Base-by-base conservation (phyloP, 768 basidiomycete genomes). In the Mycena epipterygia region DNA sequence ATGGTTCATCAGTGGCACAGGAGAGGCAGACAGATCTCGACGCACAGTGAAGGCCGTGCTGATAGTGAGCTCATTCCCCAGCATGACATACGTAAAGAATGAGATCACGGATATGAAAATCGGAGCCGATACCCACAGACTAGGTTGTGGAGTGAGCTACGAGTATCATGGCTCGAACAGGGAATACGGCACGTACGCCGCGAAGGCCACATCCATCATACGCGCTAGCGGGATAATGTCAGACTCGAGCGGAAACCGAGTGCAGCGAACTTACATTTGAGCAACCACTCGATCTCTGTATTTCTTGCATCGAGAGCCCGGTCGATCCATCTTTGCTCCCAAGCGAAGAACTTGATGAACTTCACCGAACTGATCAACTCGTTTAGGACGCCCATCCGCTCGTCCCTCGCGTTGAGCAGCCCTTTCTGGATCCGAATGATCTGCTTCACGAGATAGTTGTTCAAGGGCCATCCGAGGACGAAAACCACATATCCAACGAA, bases 31-130 rank as follows among this genome's bases (percentile, higher is more conserved):
- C 19, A 27, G 23, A 5, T 37, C 2, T 4, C 17, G 6, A 82
- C 89, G 39, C 56, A 91, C 92, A 41, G 96, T 97, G 77, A 97
- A 97, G 0, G 97, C 97, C 21, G 89, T 86, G 16, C 93, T 86
- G 56, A 96, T 86, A 0, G 94, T 93, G 59, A 99, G 79, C 76
- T 94, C 82, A 55, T 95, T 87, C 1, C 93, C 93, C 73, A 87
- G 88, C 71, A 89, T 81, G 39, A 96, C 89, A 70, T 89, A 95
- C 23, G 84, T 85, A 74, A 89, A 85, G 86, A 98, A 97, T 1
- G 93, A 91, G 19, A 93, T 87, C 64, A 96, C 86, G 2, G 94
- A 95, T 21, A 97, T 90, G 19, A 93, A 79, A 53, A 95, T 91
- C 0, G 96, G 96, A 0, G 93, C 93, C 12, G 86, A 84, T 1